These are phyloP conservation scores for Glebionis coronaria DNA, from an alignment of 129 eudicot species.

Conservation along the genomic window DNA sequence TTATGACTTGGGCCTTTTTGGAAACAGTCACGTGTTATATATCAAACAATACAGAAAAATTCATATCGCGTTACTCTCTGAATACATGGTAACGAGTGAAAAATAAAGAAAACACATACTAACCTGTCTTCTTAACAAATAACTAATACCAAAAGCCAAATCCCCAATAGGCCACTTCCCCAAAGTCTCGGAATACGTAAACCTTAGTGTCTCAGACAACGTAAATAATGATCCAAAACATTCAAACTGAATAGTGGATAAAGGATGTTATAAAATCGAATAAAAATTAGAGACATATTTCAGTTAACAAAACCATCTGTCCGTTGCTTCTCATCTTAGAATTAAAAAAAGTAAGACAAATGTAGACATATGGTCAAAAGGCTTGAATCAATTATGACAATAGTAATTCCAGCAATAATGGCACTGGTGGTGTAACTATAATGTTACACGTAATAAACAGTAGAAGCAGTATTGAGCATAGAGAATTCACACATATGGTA, in stretches of 20 bases:
- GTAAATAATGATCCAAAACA: conserved; percentile 19
- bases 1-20: too few species aligned
- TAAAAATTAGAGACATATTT: not conserved
- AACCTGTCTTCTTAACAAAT: conserved; percentile 86
- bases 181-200: conserved; percentile 95
- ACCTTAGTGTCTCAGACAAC: conserved; percentile 86
- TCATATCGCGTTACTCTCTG: too few species aligned
- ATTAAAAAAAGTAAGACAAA: not conserved
- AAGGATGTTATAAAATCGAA: not conserved
- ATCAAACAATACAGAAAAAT: not conserved
- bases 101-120: not conserved
- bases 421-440: not conserved
- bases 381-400: conserved; percentile 9
- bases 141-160: conserved; percentile 94
- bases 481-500: not conserved
- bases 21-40: too few species aligned
- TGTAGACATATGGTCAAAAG: not conserved
- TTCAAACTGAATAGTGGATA: conserved; percentile 3
- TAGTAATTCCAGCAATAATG: not conserved
- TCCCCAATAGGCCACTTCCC: conserved; percentile 99
- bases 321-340: not conserved
- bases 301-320: conserved; percentile 4
- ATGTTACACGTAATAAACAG: conserved; percentile 6
- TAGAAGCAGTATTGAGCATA: conserved; percentile 2
- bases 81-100: not conserved